Percentiles rank a stretch among this genome's conserved stretches.
phyloP scores from a whole-genome alignment of 305 asterid species.

The Fraxinus platypoda region DNA sequence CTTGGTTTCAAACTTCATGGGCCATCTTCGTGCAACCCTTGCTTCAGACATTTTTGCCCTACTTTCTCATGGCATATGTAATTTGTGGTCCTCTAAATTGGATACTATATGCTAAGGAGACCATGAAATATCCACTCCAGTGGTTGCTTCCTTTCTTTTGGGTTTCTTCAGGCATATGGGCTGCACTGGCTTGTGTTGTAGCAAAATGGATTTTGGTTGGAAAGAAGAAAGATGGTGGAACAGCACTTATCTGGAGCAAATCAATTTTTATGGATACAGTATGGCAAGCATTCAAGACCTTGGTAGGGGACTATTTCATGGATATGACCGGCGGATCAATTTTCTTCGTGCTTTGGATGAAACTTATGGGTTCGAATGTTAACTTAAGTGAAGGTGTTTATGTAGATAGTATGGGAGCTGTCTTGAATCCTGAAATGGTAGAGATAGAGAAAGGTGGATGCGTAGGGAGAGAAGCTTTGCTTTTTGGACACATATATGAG shows the following conservation, averaged over 20 bases:
- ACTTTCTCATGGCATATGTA: slow-evolving; percentile 52
- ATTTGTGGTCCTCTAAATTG: slow-evolving; percentile 47
- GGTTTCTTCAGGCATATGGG: slow-evolving; percentile 54
- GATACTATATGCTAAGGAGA: slow-evolving; percentile 28
- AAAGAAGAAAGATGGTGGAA: slow-evolving; percentile 68
- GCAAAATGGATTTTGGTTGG: slow-evolving; percentile 70
- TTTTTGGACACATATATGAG: slow-evolving; percentile 81
- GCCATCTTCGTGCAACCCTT: slow-evolving; percentile 58
- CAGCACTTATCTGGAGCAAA: slow-evolving; percentile 60
- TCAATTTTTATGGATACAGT: slow-evolving; percentile 62
- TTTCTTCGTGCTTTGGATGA: slow-evolving; percentile 66
- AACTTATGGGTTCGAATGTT: slow-evolving; percentile 66
- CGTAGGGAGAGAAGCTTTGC: slow-evolving; percentile 68
- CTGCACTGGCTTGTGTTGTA: slow-evolving; percentile 49
- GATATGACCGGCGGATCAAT: slow-evolving; percentile 67
- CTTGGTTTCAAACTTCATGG: slow-evolving; percentile 64
- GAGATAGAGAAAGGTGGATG: slow-evolving; percentile 68
- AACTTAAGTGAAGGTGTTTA: slow-evolving; percentile 62
- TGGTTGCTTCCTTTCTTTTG: slow-evolving; percentile 69
- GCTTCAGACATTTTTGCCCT: slow-evolving; percentile 75
- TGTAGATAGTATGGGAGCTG: slow-evolving; percentile 79
- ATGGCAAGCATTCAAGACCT: slow-evolving; percentile 79
- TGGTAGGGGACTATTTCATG: slow-evolving; percentile 72
- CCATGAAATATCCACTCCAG: slow-evolving; percentile 37
- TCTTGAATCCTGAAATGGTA: slow-evolving; percentile 85